Evolutionary conservation across 1,284 basidiomycete genomes (phyloP), one percentile per base, ranked within the genome.

Genomic region (Coniophora puteana): DNA sequence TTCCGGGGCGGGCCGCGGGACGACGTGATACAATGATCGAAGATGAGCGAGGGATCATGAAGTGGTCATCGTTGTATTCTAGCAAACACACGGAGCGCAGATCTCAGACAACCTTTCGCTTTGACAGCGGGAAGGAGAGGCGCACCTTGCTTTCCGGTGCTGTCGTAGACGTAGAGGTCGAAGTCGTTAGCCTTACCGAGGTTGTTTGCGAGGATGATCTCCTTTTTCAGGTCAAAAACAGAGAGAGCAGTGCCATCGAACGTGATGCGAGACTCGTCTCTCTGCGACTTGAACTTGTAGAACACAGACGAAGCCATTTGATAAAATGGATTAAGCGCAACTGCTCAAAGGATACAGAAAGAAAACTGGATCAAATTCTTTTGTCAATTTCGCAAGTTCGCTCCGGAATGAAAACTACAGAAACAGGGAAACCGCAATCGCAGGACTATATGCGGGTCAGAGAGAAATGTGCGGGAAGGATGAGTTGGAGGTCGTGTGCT

Each of bases 171-270:
- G 43, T 81, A 81, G 28, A 99, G 76, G 66, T 99, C 96, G 72
- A 99, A 98, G 62, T 99, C 96, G 59, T 88, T 92, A 47, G 93
- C 93, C 70, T 96, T 96, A 68, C 81, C 82, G 56, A 99, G 84
- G 64, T 90, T 94, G 66, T 97, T 97, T 60, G 87, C 89, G 50
- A 96, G 71, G 58, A 99, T 95, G 62, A 99, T 92, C 71, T 99
- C 95, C 70, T 88, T 89, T 73, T 99, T 99, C 63, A 99, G 74
- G 67, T 99, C 96, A 76, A 97, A 99, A 50, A 99, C 92, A 56
- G 93, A 94, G 61, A 99, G 97, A 51, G 93, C 92, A 49, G 95
- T 97, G 56, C 95, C 95, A 63, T 99, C 95, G 71, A 99, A 98
- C 44, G 91, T 88, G 65, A 98, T 84, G 61, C 93, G 78, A 48